Conservation (phyloP, 169 alveolate genomes). For the Plasmodium chabaudi region DNA sequence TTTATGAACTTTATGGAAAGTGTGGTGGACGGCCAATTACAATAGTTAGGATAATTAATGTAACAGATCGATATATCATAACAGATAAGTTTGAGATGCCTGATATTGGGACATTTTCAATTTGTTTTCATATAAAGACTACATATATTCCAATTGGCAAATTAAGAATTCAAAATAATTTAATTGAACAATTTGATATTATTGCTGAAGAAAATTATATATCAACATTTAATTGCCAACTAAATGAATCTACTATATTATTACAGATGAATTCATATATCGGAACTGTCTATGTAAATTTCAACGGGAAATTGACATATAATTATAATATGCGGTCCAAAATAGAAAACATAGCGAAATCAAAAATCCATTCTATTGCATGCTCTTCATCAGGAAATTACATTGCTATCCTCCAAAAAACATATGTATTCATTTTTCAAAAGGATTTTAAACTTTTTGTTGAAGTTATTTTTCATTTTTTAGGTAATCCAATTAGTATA, state of each 20-base stretch:
- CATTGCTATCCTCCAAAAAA: slow-evolving; percentile 10
- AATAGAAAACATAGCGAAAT: not conserved
- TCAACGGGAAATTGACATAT: not conserved
- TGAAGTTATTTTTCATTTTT: slow-evolving; percentile 27
- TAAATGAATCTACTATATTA: not conserved
- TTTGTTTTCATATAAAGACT: not conserved
- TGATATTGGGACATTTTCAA: slow-evolving; percentile 24
- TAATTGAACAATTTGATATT: slow-evolving; percentile 26
- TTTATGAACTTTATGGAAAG: slow-evolving; percentile 10
- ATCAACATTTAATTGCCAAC: slow-evolving; percentile 28
- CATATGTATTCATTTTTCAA: not conserved
- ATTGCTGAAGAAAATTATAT: not conserved
- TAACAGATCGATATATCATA: slow-evolving; percentile 5
- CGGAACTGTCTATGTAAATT: not conserved
- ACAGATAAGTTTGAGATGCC: slow-evolving; percentile 14
- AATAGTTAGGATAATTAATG: not conserved
- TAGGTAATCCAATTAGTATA: slow-evolving; percentile 48
- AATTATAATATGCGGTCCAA: not conserved
- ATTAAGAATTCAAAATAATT: slow-evolving; percentile 45
- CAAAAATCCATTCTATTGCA: slow-evolving; percentile 6
- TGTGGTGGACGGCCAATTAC: slow-evolving; percentile 12
- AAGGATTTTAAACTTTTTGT: not conserved
- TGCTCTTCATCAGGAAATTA: slow-evolving; percentile 10
- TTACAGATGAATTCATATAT: not conserved
- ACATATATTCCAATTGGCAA: not conserved